Conservation (phyloP, 352 stramenopile species). For the Thraustochytrium sp. region DNA sequence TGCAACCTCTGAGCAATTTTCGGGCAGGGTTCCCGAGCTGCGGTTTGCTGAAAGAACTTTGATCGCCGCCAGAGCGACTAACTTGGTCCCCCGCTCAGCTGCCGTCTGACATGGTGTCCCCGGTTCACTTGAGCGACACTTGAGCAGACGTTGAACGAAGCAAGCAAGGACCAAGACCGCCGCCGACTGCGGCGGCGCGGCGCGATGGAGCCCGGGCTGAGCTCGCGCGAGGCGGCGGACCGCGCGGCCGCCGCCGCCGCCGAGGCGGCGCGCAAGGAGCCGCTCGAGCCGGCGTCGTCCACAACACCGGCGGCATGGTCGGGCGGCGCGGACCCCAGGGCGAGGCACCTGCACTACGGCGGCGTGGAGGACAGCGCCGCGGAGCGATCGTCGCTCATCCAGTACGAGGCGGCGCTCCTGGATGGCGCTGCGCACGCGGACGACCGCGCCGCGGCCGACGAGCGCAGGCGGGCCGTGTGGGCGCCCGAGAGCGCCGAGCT, state of each 20-base stretch:
- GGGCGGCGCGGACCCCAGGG: neutral
- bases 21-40: too few species aligned
- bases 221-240: neutral
- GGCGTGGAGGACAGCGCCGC: neutral
- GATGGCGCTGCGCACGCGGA: neutral
- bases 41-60: too few species aligned
- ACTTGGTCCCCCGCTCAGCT: too few species aligned
- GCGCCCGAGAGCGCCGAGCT: neutral
- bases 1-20: too few species aligned
- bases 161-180: neutral
- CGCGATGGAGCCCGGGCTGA: neutral
- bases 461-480: neutral
- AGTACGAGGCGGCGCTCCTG: constrained; percentile 4
- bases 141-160: neutral
- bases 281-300: too few species aligned
- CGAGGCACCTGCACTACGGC: neutral
- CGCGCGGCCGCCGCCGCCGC: too few species aligned
- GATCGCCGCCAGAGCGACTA: too few species aligned
- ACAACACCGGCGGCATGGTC: too few species aligned
- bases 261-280: neutral
- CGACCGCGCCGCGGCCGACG: too few species aligned
- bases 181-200: neutral
- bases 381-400: neutral
- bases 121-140: too few species aligned
- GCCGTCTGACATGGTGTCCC: too few species aligned